Base-by-base conservation (phyloP, 225 moss, liverwort and hornwort genomes). In the Bryum argenteum region DNA sequence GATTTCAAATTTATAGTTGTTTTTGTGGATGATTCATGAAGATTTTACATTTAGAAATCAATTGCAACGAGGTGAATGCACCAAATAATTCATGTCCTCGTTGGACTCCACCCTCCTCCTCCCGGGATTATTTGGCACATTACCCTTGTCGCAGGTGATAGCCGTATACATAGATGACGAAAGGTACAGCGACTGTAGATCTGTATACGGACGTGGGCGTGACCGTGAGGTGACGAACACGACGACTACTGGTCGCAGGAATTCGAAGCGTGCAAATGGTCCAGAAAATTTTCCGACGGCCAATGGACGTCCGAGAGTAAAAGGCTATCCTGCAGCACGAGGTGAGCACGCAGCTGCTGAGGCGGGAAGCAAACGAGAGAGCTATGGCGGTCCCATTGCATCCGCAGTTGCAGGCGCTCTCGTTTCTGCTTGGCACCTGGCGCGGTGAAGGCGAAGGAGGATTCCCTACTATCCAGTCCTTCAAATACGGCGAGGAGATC, bases 401-500 rank as follows among this genome's bases (percentile, higher is more conserved):
- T 75, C 97, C 94, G 7, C 55, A 66, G 75, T 17, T 97, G 79
- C 75, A 90, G 79, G 89, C 97, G 41, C 44, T 94, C 9, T 78
- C 90, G 3, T 97, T 94, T 68, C 78, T 97, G 43, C 76, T 97
- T 16, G 97, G 97, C 57, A 97, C 94, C 33, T 97, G 97, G 97
- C 94, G 94, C 11, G 97, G 97, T 2, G 89, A 89, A 70, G 97
- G 97, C 57, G 97, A 97, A 76, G 97, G 97, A 54, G 90, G 90
- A 1, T 97, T 80, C 47, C 94, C 97, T 3, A 97, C 97, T 0
- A 97, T 97, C 11, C 66, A 80, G 69, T 83, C 97, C 15, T 97
- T 97, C 84, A 89, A 89, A 85, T 97, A 97, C 75, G 92, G 97
- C 26, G 97, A 97, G 70, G 97, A 97, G 71, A 97, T 97, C 71